phyloP scores from a whole-genome alignment of 2,329 filamentous ascomycete species.

The Exophiala oligosperma region DNA sequence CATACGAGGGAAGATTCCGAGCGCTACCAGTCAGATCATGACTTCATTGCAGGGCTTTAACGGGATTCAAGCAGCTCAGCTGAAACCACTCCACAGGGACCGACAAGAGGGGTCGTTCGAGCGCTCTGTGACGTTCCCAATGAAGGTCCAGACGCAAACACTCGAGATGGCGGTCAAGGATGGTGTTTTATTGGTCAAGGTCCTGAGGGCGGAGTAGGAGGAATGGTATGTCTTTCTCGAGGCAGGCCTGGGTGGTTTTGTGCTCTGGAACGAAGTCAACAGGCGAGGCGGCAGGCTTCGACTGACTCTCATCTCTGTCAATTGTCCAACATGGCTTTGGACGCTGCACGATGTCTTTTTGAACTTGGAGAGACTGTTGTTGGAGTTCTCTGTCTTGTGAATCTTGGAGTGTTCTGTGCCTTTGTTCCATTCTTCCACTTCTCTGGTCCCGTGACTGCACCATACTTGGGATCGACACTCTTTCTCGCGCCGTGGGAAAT shows the following conservation, averaged over 20 bases:
- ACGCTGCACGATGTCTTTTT: too few species aligned
- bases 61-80: background rate
- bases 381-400: too few species aligned
- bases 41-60: background rate
- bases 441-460: background rate
- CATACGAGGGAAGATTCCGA: constrained; percentile 7
- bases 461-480: background rate
- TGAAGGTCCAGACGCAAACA: constrained; percentile 3
- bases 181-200: constrained; percentile 9
- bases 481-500: too few species aligned
- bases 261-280: too few species aligned
- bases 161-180: constrained; percentile 7
- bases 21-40: background rate
- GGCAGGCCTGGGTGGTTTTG: too few species aligned
- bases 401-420: too few species aligned
- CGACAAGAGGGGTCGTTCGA: constrained; percentile 15
- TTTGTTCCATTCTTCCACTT: background rate
- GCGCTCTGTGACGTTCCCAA: constrained; percentile 12
- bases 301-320: too few species aligned
- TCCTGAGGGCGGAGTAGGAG: background rate
- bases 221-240: too few species aligned
- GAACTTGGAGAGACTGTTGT: too few species aligned
- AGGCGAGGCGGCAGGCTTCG: too few species aligned
- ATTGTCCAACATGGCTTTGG: too few species aligned
- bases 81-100: constrained; percentile 16